Evolutionary conservation across 2,329 filamentous ascomycete species (phyloP), one percentile per base, ranked within the genome.

Genomic region (Ceratocystis diversiconidia): DNA sequence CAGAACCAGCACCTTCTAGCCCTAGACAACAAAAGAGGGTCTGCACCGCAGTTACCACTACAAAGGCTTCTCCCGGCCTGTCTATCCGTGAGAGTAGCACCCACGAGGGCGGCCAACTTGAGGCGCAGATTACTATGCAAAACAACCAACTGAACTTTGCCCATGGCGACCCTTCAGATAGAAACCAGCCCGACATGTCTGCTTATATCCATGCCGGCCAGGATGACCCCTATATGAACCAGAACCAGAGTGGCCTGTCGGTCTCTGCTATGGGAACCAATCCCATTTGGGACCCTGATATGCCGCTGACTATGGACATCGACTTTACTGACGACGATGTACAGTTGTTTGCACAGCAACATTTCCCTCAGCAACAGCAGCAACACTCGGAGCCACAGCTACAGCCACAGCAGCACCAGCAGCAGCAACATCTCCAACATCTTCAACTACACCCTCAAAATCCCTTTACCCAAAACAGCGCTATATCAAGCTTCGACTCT

Each of bases 281-380:
- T 2, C 81, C 78, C 46, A 85, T 85, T 68, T 86, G 84, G 84
- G 82, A 84, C 67, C 75, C 78, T 2, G 78, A 80, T 63, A 71
- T 74, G 43, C 52, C 62, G 8, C 32, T 64, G 44, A 78, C 75
- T 28, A 84, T 86, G 80, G 82, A 85, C 66, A 73, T 86, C 64
- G 83, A 85, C 70, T 85, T 85, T 67, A 73, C 75, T 60, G 73
- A 75, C 19, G 73, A 78, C 22, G 75, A 74, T 22, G 71, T 75
- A 22, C 75, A 76, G 64, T 72, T 80, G 43, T 82, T 83, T 65
- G 71, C 72, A 64, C 63, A 65, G 55, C 57, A 62, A 30, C 72
- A 68, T 6, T 69, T 71, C 10, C 46, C 44, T 8, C 63, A 62
- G 17, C 46, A 57, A 59, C 71, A 71, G 2, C 72, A 71, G 17